Conservation (phyloP, 2,329 filamentous ascomycete species). For the Cordyceps cateniannulata region DNA sequence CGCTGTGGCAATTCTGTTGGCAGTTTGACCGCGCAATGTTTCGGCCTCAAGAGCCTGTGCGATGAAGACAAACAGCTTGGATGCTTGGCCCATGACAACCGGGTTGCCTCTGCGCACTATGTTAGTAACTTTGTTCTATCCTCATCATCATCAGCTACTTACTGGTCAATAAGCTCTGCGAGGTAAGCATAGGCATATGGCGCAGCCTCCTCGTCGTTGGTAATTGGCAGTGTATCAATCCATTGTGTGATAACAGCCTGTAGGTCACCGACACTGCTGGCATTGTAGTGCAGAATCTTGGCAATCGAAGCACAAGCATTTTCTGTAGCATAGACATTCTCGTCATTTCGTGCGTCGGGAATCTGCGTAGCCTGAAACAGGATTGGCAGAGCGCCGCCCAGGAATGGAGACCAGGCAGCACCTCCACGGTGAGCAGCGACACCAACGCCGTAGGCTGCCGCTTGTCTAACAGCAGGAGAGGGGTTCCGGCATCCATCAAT, state of each 20-base stretch:
- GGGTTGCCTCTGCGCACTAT: constrained; percentile 66
- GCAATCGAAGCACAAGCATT: constrained; percentile 95
- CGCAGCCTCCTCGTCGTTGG: constrained; percentile 94
- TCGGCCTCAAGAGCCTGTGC: constrained; percentile 86
- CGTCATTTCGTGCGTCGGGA: constrained; percentile 76
- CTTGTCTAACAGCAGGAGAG: constrained; percentile 88
- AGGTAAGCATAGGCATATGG: constrained; percentile 94
- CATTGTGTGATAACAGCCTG: constrained; percentile 76
- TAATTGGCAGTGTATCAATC: constrained; percentile 85
- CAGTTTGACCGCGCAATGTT: constrained; percentile 79
- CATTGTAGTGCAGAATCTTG: constrained; percentile 91
- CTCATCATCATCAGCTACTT: constrained; percentile 39
- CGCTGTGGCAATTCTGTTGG: constrained; percentile 66
- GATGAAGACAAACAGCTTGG: constrained; percentile 77
- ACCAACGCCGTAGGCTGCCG: constrained; percentile 91
- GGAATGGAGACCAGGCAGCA: constrained; percentile 78
- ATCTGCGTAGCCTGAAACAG: constrained; percentile 81
- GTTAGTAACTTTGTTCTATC: constrained; percentile 20
- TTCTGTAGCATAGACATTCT: constrained; percentile 95
- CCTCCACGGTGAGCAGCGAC: constrained; percentile 93
- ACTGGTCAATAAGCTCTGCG: constrained; percentile 89
- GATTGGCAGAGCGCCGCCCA: constrained; percentile 69
- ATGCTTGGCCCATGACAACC: constrained; percentile 67
- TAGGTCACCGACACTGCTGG: constrained; percentile 65
- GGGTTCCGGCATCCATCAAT: constrained; percentile 79